These are phyloP conservation scores for Skeletonema tropicum DNA, from an alignment of 108 stramenopile species.

Conservation along the genomic window DNA sequence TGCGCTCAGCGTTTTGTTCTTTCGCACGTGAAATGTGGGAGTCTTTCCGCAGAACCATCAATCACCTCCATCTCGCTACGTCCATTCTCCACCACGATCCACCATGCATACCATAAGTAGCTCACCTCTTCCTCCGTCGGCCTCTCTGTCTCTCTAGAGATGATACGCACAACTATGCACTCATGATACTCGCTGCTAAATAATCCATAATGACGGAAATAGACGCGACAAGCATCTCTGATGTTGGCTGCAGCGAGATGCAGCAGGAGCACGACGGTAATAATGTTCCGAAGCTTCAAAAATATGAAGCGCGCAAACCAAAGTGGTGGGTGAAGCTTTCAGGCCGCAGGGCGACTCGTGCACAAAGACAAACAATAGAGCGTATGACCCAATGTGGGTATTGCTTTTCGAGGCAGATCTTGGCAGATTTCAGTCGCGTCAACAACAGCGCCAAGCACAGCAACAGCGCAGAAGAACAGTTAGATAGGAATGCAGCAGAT, in stretches of 20 bases:
- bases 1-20: no score
- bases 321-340: conserved; percentile 70
- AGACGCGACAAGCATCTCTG: background rate
- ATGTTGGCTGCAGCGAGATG: background rate
- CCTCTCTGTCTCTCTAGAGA: no score
- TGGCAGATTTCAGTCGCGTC: conserved; percentile 39
- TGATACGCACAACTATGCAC: no score
- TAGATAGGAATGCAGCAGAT: conserved; percentile 4
- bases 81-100: no score
- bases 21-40: no score
- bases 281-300: background rate
- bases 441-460: conserved; percentile 26
- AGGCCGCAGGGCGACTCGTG: conserved; percentile 62
- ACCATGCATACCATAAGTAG: no score
- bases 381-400: conserved; percentile 47
- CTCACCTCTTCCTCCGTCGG: no score
- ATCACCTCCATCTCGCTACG: no score
- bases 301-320: conserved; percentile 55
- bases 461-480: conserved; percentile 20
- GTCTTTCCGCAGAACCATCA: no score
- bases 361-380: conserved; percentile 61
- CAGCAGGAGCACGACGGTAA: background rate
- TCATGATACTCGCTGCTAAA: no score
- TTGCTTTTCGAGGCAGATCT: conserved; percentile 23
- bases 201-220: background rate